These are phyloP conservation scores for Miscanthus sacchariflorus DNA, from an alignment of 202 grass and related monocot species.

Conservation along the genomic window DNA sequence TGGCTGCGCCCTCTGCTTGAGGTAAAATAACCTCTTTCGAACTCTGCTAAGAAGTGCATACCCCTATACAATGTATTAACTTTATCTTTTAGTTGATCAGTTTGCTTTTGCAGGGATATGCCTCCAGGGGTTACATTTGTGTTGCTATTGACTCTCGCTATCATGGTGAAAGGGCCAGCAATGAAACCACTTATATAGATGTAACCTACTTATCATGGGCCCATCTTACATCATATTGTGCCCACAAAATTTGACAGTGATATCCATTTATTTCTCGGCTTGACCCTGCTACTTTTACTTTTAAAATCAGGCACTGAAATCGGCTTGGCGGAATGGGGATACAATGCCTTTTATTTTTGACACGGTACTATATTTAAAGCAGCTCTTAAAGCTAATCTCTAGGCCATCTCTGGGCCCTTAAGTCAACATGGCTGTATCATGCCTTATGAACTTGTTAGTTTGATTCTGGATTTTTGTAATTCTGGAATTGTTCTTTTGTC, in stretches of 20 bases:
- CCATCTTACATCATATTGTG: background rate
- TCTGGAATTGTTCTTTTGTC: constrained; percentile 1
- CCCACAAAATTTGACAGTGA: background rate
- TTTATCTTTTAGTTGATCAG: background rate
- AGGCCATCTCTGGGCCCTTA: constrained; percentile 1
- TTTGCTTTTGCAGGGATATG: constrained; percentile 77
- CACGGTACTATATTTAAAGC: constrained; percentile 64
- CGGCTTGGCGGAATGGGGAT: constrained; percentile 74
- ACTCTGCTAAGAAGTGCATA: background rate
- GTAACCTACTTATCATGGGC: constrained; percentile 54
- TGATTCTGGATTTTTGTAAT: background rate
- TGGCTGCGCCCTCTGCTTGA: constrained; percentile 87
- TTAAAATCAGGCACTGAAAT: constrained; percentile 73
- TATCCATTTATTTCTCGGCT: constrained; percentile 20
- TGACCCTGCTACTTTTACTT: constrained; percentile 14
- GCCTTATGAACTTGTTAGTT: background rate
- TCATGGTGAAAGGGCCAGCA: constrained; percentile 87
- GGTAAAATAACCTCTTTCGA: constrained; percentile 52
- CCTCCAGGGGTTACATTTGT: constrained; percentile 81
- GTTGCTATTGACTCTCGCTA: constrained; percentile 92
- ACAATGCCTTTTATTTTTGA: constrained; percentile 97
- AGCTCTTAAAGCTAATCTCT: constrained; percentile 5
- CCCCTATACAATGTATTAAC: background rate
- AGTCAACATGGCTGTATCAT: background rate
- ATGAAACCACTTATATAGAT: constrained; percentile 74